These are phyloP conservation scores for Coffea eugenioides DNA, from an alignment of 257 asterid species.

Conservation along the genomic window DNA sequence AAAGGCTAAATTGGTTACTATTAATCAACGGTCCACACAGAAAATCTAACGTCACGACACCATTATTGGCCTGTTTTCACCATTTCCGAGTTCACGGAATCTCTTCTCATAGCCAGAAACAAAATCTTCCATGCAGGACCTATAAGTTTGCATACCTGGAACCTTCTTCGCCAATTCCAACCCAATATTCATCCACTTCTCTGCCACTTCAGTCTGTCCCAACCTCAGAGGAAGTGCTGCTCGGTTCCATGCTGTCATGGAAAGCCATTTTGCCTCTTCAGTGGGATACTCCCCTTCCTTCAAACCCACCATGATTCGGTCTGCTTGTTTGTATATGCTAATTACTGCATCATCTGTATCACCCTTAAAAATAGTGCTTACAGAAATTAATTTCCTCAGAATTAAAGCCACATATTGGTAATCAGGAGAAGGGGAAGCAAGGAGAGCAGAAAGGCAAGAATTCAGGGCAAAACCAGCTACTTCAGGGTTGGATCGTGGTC, in stretches of 20 bases:
- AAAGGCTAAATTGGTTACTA: not conserved
- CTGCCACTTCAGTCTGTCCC: slow-evolving; percentile 64
- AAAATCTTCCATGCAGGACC: slow-evolving; percentile 84
- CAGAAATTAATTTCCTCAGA: slow-evolving; percentile 66
- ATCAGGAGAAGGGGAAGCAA: slow-evolving; percentile 77
- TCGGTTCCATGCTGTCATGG: slow-evolving; percentile 95
- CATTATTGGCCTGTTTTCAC: slow-evolving; percentile 28
- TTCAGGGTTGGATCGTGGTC: slow-evolving; percentile 70
- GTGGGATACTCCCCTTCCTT: slow-evolving; percentile 81
- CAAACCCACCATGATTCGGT: slow-evolving; percentile 86
- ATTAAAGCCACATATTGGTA: slow-evolving; percentile 60
- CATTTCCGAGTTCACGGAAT: slow-evolving; percentile 24
- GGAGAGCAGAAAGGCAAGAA: slow-evolving; percentile 61
- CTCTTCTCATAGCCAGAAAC: slow-evolving; percentile 56
- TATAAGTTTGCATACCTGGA: slow-evolving; percentile 70
- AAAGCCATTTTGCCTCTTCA: slow-evolving; percentile 93
- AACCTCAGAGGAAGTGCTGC: slow-evolving; percentile 79
- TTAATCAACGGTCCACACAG: too few relatives aligned
- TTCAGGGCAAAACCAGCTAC: slow-evolving; percentile 67
- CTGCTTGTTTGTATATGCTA: slow-evolving; percentile 70
- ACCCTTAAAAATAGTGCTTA: slow-evolving; percentile 44
- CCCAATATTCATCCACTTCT: slow-evolving; percentile 86
- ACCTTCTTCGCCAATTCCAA: slow-evolving; percentile 74
- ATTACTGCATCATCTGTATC: slow-evolving; percentile 49
- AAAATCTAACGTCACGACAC: slow-evolving; percentile 26